phyloP scores from a whole-genome alignment of 345 rosid species.

The Angophora floribunda region DNA sequence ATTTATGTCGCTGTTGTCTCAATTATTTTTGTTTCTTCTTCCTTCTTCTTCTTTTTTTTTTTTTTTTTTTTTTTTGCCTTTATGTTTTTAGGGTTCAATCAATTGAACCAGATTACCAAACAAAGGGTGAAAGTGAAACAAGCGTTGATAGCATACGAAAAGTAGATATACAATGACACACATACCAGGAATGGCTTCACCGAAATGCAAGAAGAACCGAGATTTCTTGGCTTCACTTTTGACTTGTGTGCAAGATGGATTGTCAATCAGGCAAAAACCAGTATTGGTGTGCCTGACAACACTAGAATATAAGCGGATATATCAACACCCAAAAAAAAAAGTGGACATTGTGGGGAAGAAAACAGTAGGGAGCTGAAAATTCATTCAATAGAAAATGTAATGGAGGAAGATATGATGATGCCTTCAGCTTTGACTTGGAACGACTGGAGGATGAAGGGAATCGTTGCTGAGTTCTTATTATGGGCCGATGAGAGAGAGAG shows the following conservation, averaged over 20 bases:
- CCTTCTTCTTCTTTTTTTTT: too few species aligned
- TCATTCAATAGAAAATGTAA: not conserved
- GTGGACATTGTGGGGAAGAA: not conserved
- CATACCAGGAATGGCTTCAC: not conserved
- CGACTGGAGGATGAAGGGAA: not conserved
- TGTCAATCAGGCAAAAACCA: not conserved
- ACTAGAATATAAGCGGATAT: not conserved
- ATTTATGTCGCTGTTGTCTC: too few species aligned
- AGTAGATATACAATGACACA: not conserved
- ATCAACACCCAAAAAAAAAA: not conserved
- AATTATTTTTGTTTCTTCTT: not conserved
- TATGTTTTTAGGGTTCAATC: not conserved
- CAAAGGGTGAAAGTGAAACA: not conserved
- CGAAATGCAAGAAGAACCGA: too few species aligned
- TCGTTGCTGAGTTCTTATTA: not conserved
- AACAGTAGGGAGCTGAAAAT: not conserved
- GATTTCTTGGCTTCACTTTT: too few species aligned
- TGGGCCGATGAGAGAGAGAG: too few species aligned
- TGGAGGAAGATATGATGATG: not conserved
- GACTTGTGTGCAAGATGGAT: not conserved
- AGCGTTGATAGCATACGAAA: not conserved
- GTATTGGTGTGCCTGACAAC: not conserved
- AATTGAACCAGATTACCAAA: not conserved
- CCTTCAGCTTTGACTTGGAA: not conserved
- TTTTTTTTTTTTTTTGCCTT: too few species aligned